A percentile compares a stretch with the other conserved stretches of the same genome.
These are phyloP conservation scores for Nepenthes mirabilis DNA, from an alignment of 148 eudicot species.

Conservation along the genomic window DNA sequence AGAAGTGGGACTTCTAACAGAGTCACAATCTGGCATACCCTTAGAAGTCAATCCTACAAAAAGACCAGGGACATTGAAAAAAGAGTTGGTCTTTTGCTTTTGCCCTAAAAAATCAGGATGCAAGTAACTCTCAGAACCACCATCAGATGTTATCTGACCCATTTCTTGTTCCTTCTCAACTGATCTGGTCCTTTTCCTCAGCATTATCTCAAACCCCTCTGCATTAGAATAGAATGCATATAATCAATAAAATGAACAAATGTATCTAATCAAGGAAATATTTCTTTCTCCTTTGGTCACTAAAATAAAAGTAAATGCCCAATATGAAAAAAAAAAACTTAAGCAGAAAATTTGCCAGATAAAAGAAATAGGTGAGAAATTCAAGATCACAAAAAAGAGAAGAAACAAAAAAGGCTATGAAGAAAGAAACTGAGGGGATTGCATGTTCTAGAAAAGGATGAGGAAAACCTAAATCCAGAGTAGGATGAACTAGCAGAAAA, in stretches of 20 bases:
- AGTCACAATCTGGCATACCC: constrained; percentile 54
- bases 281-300: too few species aligned
- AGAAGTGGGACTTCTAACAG: constrained; percentile 89
- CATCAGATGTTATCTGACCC: constrained; percentile 42
- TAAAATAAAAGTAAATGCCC: too few species aligned
- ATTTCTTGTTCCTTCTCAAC: constrained; percentile 51
- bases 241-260: background rate
- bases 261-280: background rate
- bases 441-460: too few species aligned
- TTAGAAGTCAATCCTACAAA: constrained; percentile 65
- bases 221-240: background rate
- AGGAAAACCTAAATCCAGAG: background rate
- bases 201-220: constrained; percentile 25
- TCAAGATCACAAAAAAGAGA: too few species aligned
- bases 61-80: constrained; percentile 57
- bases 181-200: constrained; percentile 66
- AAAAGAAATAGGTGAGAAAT: too few species aligned
- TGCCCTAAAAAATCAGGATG: constrained; percentile 29
- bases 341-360: too few species aligned
- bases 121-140: constrained; percentile 25
- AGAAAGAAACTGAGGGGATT: too few species aligned
- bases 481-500: background rate
- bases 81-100: constrained; percentile 58
- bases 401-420: too few species aligned
- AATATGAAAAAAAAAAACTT: too few species aligned